A percentile compares a stretch with the other conserved stretches of the same genome.
These are phyloP conservation scores for Boletus sp. DNA, from an alignment of 768 basidiomycete species.

Conservation along the genomic window DNA sequence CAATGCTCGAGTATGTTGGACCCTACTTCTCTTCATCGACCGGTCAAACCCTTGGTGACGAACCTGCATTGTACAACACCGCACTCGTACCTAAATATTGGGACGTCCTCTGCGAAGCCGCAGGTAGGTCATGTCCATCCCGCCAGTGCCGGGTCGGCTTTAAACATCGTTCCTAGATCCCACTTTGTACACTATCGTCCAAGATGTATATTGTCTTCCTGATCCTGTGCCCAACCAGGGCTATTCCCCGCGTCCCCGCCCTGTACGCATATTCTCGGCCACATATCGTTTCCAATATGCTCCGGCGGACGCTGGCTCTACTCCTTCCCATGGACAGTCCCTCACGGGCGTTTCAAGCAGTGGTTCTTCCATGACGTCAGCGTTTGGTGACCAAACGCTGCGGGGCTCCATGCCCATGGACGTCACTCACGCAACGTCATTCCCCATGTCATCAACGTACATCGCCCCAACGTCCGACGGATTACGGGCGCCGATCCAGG, in stretches of 20 bases:
- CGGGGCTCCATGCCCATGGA: neutral
- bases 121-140: conserved; percentile 40
- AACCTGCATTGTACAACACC: conserved; percentile 54
- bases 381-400: conserved; percentile 1
- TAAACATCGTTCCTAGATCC: conserved; percentile 48
- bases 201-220: conserved; percentile 48
- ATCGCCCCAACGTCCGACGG: neutral
- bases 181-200: conserved; percentile 62
- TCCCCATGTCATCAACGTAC: neutral
- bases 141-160: neutral
- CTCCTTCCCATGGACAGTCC: conserved; percentile 9
- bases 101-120: conserved; percentile 52
- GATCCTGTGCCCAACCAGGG: conserved; percentile 23
- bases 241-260: conserved; percentile 23
- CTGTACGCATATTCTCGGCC: conserved; percentile 50
- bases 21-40: conserved; percentile 32
- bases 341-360: conserved; percentile 10
- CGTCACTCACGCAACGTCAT: conserved; percentile 4
- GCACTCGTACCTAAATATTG: conserved; percentile 64
- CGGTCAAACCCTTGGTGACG: conserved; percentile 26
- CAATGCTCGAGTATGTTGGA: conserved; percentile 33
- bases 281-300: conserved; percentile 56
- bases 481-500: neutral
- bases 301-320: conserved; percentile 2
- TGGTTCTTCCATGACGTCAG: conserved; percentile 18